Conservation (phyloP, 2,329 filamentous ascomycete species). For the Colletotrichum melonis region DNA sequence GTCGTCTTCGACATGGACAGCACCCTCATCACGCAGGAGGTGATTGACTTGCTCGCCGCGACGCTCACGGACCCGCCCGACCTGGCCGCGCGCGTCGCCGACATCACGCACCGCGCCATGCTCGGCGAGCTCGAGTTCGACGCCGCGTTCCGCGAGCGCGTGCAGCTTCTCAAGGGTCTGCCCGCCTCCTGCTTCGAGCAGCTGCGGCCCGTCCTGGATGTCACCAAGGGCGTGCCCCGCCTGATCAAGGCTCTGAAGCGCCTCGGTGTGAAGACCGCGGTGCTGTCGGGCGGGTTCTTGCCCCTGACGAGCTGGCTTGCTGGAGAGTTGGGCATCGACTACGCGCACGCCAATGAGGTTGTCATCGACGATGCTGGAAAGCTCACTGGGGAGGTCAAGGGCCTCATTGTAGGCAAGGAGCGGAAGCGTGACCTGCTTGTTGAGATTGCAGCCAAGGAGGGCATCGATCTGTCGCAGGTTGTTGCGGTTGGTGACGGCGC, state of each 20-base stretch:
- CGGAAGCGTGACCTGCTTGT: slow-evolving; percentile 78
- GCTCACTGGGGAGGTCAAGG: slow-evolving; percentile 79
- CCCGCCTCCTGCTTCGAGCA: slow-evolving; percentile 82
- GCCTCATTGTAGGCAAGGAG: slow-evolving; percentile 80
- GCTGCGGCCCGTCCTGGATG: slow-evolving; percentile 78
- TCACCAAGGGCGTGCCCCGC: slow-evolving; percentile 83
- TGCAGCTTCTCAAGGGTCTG: slow-evolving; percentile 83
- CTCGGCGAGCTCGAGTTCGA: slow-evolving; percentile 95
- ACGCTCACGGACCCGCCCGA: slow-evolving; percentile 76
- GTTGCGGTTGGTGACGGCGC: slow-evolving; percentile 85
- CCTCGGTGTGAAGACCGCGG: slow-evolving; percentile 87
- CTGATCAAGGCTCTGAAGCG: slow-evolving; percentile 80
- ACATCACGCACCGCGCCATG: slow-evolving; percentile 95
- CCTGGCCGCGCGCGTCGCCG: slow-evolving; percentile 83
- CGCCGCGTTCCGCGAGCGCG: slow-evolving; percentile 82
- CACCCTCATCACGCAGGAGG: slow-evolving; percentile 96
- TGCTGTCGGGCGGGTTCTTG: slow-evolving; percentile 91
- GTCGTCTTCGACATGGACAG: slow-evolving; percentile 99
- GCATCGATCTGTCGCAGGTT: slow-evolving; percentile 72
- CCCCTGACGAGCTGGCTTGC: slow-evolving; percentile 91
- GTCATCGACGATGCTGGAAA: slow-evolving; percentile 68
- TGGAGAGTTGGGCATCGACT: slow-evolving; percentile 82
- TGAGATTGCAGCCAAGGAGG: slow-evolving; percentile 76
- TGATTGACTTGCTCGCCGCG: slow-evolving; percentile 93
- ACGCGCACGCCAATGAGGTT: slow-evolving; percentile 90